Evolutionary conservation across 192 early-diverging fungal species (phyloP).

Genomic region (Coemansia sp.): DNA sequence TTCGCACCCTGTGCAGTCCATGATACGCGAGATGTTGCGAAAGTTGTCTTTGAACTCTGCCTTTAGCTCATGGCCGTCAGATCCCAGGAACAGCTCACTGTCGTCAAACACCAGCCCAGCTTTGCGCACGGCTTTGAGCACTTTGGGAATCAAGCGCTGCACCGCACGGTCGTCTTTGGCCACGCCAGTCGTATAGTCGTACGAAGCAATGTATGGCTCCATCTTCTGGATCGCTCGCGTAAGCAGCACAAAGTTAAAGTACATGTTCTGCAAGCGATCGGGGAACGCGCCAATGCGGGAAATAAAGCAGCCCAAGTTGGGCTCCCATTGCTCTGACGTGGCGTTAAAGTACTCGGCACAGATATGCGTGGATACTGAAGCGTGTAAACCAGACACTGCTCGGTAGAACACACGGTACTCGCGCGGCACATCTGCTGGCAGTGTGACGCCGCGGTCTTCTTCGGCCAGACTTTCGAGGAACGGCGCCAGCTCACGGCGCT

Average conservation of each 20-base stretch:
- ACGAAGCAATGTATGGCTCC: conserved; percentile 67
- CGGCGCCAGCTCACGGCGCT: conserved; percentile 47
- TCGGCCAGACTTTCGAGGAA: conserved; percentile 59
- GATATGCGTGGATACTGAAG: conserved; percentile 97
- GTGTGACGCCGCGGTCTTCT: conserved; percentile 50
- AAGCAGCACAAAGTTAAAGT: conserved; percentile 89
- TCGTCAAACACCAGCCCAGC: conserved; percentile 86
- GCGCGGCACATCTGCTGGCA: conserved; percentile 46
- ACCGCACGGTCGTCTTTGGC: conserved; percentile 57
- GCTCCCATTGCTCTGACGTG: conserved; percentile 86
- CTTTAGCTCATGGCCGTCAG: conserved; percentile 66
- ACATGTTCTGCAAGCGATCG: conserved; percentile 92
- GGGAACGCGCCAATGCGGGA: conserved; percentile 84
- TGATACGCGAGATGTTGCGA: conserved; percentile 94
- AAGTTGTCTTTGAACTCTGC: conserved; percentile 88
- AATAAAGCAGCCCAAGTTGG: conserved; percentile 89
- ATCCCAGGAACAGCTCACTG: conserved; percentile 74
- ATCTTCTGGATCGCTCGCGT: conserved; percentile 86
- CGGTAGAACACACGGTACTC: conserved; percentile 51
- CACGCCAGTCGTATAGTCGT: conserved; percentile 74
- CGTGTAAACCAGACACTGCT: conserved; percentile 74
- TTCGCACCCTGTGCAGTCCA: conserved; percentile 99
- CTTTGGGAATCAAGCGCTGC: conserved; percentile 30
- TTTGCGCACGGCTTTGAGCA: conserved; percentile 28
- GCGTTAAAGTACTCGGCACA: conserved; percentile 91